Conservation (phyloP, 2,329 filamentous ascomycete genomes). For the Stemphylium vesicarium region DNA sequence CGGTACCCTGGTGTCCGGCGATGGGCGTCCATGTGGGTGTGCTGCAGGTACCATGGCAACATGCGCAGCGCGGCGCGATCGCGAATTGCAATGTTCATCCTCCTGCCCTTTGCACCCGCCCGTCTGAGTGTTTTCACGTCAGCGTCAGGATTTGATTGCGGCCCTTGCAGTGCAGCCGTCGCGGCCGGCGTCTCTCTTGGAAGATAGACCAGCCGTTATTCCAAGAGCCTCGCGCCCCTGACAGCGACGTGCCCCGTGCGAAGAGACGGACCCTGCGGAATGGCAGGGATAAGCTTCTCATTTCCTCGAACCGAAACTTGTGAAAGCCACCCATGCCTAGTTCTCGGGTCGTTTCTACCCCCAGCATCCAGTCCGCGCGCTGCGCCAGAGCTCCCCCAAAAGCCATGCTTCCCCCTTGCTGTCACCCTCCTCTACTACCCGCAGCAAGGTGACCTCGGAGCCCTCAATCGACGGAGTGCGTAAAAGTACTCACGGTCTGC, state of each 20-base stretch:
- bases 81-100: conserved; percentile 1
- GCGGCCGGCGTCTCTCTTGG: conserved; percentile 4
- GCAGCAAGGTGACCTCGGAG: conserved; percentile 48
- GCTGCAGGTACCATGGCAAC: conserved; percentile 6
- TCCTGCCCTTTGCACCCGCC: neutral
- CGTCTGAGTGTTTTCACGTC: neutral
- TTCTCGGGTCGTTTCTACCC: conserved; percentile 35
- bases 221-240: conserved; percentile 30
- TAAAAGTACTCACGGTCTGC: conserved; percentile 30
- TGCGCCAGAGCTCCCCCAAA: conserved; percentile 44
- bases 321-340: conserved; percentile 41
- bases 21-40: neutral
- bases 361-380: conserved; percentile 40
- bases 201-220: conserved; percentile 20
- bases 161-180: conserved; percentile 13
- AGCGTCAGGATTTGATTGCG: conserved; percentile 16
- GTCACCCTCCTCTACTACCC: conserved; percentile 45
- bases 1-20: conserved; percentile 24
- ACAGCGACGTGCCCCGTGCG: conserved; percentile 38
- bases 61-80: neutral
- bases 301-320: conserved; percentile 46
- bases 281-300: conserved; percentile 41
- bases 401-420: conserved; percentile 45
- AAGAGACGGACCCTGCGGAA: conserved; percentile 35
- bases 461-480: conserved; percentile 33